A percentile compares a stretch with the other conserved stretches of the same genome.
phyloP scores from a whole-genome alignment of 306 rosid species.

The Medicago lupulina region DNA sequence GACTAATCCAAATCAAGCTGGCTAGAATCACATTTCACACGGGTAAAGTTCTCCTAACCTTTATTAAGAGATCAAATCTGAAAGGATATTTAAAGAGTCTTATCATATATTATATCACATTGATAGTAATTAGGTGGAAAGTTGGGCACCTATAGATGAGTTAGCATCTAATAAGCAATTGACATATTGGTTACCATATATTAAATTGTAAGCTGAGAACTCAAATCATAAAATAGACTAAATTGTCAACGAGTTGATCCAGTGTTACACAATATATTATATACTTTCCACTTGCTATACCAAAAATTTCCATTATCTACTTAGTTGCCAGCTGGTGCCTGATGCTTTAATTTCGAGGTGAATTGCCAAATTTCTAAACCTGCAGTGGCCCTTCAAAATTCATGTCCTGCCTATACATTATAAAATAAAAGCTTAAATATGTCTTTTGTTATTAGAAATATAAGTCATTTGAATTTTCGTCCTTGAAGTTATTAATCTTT shows the following conservation, averaged over 20 bases:
- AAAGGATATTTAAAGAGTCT: no score
- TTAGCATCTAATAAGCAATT: conserved; percentile 26
- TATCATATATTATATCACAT: not conserved
- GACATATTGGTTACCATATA: not conserved
- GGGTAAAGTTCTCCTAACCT: not conserved
- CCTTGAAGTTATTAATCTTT: no score
- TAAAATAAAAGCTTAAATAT: no score
- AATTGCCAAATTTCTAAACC: not conserved
- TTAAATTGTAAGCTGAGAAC: conserved; percentile 34
- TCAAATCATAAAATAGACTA: conserved; percentile 21
- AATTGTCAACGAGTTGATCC: not conserved
- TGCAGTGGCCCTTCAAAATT: not conserved
- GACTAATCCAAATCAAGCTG: no score
- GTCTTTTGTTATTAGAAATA: no score
- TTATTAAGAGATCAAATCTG: not conserved
- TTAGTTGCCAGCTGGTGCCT: not conserved
- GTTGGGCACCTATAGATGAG: conserved; percentile 15
- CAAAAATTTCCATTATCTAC: conserved; percentile 12
- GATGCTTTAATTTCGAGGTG: not conserved
- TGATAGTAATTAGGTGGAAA: conserved; percentile 32
- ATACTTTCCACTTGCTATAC: not conserved
- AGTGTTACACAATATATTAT: not conserved
- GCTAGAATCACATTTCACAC: no score
- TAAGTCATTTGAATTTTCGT: no score
- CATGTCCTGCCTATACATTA: no score